phyloP scores from a whole-genome alignment of 2,329 filamentous ascomycete species.

The Zalaria obscura region DNA sequence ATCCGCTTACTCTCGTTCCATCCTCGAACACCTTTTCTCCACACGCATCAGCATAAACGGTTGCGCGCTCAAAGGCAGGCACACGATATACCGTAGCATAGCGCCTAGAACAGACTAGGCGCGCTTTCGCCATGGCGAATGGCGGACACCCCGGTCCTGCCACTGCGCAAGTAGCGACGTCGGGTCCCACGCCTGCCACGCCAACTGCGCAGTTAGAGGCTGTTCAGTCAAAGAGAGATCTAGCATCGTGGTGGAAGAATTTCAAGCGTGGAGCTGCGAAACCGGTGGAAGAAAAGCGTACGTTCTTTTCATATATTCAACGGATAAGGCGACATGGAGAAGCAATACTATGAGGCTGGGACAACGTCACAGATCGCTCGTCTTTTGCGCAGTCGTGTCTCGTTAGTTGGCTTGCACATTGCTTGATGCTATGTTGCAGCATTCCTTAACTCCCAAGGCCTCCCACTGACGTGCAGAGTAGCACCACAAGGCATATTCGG shows the following conservation, averaged over 20 bases:
- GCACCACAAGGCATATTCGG: constrained; percentile 73
- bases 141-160: constrained; percentile 13
- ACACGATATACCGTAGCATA: too few relatives aligned
- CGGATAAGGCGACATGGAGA: too few relatives aligned
- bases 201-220: constrained; percentile 39
- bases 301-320: constrained; percentile 9
- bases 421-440: too few relatives aligned
- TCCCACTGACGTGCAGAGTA: constrained; percentile 1
- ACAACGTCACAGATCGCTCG: too few relatives aligned
- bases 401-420: too few relatives aligned
- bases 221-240: constrained; percentile 70
- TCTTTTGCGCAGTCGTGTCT: not conserved
- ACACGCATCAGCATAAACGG: too few relatives aligned
- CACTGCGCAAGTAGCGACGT: constrained; percentile 2
- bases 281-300: constrained; percentile 50
- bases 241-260: constrained; percentile 94
- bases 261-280: constrained; percentile 61
- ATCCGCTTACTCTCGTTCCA: too few relatives aligned
- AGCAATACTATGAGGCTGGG: too few relatives aligned
- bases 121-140: constrained; percentile 17
- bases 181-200: constrained; percentile 9
- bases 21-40: too few relatives aligned
- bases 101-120: not conserved
- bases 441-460: too few relatives aligned
- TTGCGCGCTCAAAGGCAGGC: too few relatives aligned